These are phyloP conservation scores for Spatholobus suberectus DNA, from an alignment of 306 rosid genomes.

Conservation along the genomic window DNA sequence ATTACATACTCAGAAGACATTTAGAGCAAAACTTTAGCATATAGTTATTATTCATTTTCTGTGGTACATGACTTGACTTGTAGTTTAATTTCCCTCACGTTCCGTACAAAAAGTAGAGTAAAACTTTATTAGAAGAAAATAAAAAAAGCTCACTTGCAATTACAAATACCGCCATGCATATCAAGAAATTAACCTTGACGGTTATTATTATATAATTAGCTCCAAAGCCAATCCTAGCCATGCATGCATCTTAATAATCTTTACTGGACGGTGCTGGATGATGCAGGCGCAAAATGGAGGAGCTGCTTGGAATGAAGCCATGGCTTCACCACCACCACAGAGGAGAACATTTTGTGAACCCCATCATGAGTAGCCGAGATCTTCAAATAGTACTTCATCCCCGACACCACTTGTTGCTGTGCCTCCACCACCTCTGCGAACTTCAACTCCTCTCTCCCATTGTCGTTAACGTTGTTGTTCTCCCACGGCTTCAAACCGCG, in stretches of 20 bases:
- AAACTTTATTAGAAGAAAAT: neutral
- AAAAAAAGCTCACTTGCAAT: conserved; percentile 29
- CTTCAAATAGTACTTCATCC: conserved; percentile 67
- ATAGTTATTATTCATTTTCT: neutral
- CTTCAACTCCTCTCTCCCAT: conserved; percentile 37
- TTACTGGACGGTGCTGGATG: neutral
- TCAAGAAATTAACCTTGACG: conserved; percentile 7
- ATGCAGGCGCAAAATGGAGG: conserved; percentile 60
- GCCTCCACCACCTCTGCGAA: conserved; percentile 79
- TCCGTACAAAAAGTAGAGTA: neutral
- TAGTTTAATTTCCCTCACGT: neutral
- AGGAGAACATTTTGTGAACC: conserved; percentile 46
- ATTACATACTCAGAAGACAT: neutral
- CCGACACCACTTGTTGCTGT: conserved; percentile 77
- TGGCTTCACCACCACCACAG: conserved; percentile 74
- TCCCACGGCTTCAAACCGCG: conserved; percentile 18
- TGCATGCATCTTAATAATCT: neutral
- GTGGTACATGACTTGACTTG: neutral
- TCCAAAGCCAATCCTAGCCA: neutral
- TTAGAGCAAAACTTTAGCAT: neutral
- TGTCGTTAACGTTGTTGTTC: conserved; percentile 17
- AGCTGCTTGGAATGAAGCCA: conserved; percentile 64
- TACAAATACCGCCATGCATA: conserved; percentile 33
- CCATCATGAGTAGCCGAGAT: conserved; percentile 55
- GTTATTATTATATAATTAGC: neutral